These are phyloP conservation scores for Oryza meridionalis DNA, from an alignment of 176 grass and related monocot species.

Conservation along the genomic window DNA sequence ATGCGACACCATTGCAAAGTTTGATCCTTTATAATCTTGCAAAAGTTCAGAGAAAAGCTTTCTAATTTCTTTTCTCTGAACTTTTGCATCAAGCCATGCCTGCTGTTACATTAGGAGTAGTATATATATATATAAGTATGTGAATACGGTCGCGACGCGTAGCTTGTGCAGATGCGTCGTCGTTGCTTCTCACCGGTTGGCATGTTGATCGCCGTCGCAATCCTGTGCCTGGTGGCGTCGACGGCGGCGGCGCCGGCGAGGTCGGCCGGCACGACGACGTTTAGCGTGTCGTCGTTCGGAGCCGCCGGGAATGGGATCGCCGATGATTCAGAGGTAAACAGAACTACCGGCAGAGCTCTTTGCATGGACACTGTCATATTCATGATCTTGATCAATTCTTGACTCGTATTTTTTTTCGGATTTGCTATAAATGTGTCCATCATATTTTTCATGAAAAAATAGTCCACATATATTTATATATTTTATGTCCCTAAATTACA, in stretches of 20 bases:
- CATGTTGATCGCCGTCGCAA: neutral
- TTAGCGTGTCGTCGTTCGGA: conserved; percentile 65
- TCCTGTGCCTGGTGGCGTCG: conserved; percentile 10
- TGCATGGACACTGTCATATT: neutral
- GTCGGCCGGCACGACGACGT: conserved; percentile 34
- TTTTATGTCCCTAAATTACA: too few species aligned
- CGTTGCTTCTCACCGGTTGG: neutral
- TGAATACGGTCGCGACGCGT: neutral
- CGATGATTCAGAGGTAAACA: conserved; percentile 70
- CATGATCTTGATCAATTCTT: neutral
- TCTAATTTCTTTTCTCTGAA: neutral
- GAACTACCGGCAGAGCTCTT: neutral
- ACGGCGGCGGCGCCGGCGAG: neutral
- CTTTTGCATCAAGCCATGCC: neutral
- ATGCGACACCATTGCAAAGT: neutral
- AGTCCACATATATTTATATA: too few species aligned
- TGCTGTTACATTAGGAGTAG: neutral
- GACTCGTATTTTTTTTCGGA: too few species aligned
- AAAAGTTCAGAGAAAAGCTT: too few species aligned
- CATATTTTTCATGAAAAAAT: too few species aligned
- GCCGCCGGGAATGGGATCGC: conserved; percentile 55
- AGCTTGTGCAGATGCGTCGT: neutral
- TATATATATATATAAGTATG: neutral
- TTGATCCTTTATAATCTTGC: neutral
- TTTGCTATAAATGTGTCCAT: too few species aligned